phyloP scores from a whole-genome alignment of 148 eudicot genomes.

The Cornus kousa region DNA sequence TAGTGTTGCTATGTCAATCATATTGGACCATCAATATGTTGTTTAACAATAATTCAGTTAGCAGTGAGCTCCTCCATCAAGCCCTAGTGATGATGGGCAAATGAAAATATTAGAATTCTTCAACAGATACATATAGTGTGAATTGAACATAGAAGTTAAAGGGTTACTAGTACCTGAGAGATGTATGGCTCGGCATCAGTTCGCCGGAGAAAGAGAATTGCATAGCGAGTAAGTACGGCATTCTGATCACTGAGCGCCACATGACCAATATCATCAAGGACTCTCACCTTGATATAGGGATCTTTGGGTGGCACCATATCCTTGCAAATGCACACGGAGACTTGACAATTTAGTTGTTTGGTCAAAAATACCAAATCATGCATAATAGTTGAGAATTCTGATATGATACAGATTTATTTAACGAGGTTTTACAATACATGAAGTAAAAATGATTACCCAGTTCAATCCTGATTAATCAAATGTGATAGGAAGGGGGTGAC shows the following conservation, averaged over 20 bases:
- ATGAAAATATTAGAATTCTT: conserved; percentile 3
- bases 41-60: conserved; percentile 21
- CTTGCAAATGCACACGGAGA: conserved; percentile 28
- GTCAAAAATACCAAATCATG: not conserved
- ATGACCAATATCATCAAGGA: conserved; percentile 76
- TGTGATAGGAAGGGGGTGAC: too few species aligned
- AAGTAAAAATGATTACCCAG: too few species aligned
- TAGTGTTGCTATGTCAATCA: not conserved
- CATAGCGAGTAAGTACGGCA: conserved; percentile 77
- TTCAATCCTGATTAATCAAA: too few species aligned
- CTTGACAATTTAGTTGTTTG: not conserved
- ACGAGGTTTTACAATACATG: too few species aligned
- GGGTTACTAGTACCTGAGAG: conserved; percentile 48
- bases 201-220: conserved; percentile 82
- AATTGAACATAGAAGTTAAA: not conserved
- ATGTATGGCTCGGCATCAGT: conserved; percentile 94
- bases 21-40: not conserved
- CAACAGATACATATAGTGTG: not conserved
- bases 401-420: too few species aligned
- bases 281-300: conserved; percentile 94
- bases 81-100: conserved; percentile 45
- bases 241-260: conserved; percentile 72
- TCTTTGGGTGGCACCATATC: conserved; percentile 98
- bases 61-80: conserved; percentile 81
- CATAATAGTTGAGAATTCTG: not conserved